Base-by-base conservation (phyloP, 345 rosid genomes). In the Corchorus capsularis region DNA sequence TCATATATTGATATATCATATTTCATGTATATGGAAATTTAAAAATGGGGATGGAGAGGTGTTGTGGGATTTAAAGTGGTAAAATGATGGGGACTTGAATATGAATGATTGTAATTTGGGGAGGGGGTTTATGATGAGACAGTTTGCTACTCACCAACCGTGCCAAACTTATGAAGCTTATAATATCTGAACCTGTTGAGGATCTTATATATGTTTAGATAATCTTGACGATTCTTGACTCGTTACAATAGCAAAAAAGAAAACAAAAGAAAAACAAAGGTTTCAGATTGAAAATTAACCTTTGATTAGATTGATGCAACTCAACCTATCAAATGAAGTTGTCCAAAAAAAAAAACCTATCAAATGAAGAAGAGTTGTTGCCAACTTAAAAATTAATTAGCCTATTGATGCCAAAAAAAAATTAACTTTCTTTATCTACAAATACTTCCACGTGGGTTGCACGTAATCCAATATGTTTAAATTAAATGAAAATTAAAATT, bases 131-230 rank as follows among this genome's bases (percentile, higher is more conserved):
- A 45, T 54, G 84, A 73, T 70, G 75, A 81, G 82, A 76, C 75
- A 4, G 39, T 47, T 70, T 81, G 86, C 80, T 46, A 78, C 83
- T 79, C 67, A 76, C 78, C 84, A 69, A 84, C 79, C 84, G 68
- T 76, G 75, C 87, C 77, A 70, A 57, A 54, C 35, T 63, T 41
- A 71, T 64, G 78, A 50, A 71, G 37, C 32, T 37, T 63, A 54
- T 19, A 55, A 63, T 64, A 16, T 32, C 54, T 11, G 27, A 32
- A 67, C 66, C 62, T 70, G 67, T 72, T 12, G 54, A 61, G 22
- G 55, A 4, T 52, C 55, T 15, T 52, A 1, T 4, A 52, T 52
- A 4, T 4, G 14, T 52, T 52, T n/a, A 7, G 59, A 55, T 20
- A n/a, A 55, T 55, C 27, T 55, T n/a, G 59, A 55, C 27, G 27